phyloP scores from a whole-genome alignment of 2,329 filamentous ascomycete genomes.

The Fusarium guadeloupense region DNA sequence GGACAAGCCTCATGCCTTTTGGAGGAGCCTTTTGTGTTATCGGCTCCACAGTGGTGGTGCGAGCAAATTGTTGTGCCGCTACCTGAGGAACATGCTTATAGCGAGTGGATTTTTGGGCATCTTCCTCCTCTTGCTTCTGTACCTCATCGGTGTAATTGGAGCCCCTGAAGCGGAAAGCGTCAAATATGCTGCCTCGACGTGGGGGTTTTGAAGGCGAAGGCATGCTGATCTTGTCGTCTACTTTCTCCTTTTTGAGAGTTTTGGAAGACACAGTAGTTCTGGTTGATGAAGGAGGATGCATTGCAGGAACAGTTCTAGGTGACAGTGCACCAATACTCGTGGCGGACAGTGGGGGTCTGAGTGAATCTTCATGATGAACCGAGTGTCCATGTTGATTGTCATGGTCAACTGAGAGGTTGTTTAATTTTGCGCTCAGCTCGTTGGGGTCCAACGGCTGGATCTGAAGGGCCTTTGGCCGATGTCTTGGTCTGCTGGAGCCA shows the following conservation, averaged over 20 bases:
- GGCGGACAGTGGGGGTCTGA: constrained; percentile 13
- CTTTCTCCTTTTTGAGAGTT: constrained; percentile 17
- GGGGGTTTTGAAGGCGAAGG: constrained; percentile 11
- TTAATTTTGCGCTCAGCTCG: constrained; percentile 63
- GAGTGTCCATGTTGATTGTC: constrained; percentile 43
- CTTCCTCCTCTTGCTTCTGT: constrained; percentile 31
- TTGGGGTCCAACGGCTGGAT: constrained; percentile 60
- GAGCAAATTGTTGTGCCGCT: constrained; percentile 64
- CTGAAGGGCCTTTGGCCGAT: constrained; percentile 37
- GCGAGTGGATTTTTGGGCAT: constrained; percentile 18
- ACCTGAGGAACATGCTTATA: constrained; percentile 64
- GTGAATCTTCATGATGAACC: constrained; percentile 46
- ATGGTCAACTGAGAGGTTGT: constrained; percentile 60
- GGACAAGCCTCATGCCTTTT: constrained; percentile 52
- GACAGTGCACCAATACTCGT: constrained; percentile 15
- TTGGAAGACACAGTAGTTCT: constrained; percentile 9
- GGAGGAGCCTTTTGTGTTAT: constrained; percentile 49
- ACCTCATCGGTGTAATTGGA: constrained; percentile 38
- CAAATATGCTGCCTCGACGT: constrained; percentile 37
- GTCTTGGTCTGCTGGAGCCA: constrained; percentile 27
- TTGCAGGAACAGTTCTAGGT: constrained; percentile 11
- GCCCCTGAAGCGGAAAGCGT: constrained; percentile 38
- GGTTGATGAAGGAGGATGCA: background rate
- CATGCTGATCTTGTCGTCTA: constrained; percentile 7
- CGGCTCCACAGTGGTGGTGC: constrained; percentile 60